Evolutionary conservation across 1,284 basidiomycete genomes (phyloP), one percentile per base, ranked within the genome.

Genomic region (Tilletiopsis washingtonensis): DNA sequence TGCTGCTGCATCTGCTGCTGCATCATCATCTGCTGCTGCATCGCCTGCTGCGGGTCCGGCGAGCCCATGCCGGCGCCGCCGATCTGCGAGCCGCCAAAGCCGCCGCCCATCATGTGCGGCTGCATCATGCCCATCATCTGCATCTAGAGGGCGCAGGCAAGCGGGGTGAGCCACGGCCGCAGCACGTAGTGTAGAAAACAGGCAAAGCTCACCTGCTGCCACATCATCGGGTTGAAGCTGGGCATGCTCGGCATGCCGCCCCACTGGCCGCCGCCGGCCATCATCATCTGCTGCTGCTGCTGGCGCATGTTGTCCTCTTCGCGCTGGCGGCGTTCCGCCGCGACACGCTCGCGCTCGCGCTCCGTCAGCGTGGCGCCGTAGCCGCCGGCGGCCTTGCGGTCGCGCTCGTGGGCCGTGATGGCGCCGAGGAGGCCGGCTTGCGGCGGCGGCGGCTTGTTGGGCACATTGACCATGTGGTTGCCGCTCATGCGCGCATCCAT

Each of bases 361-460:
- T 97, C 91, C 1, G 93, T 97, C 61, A 98, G 77, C 1, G 88
- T 82, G 25, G 91, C 91, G 49, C 93, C 93, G 26, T 94, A 82
- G 23, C 93, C 93, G 47, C 93, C 91, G 45, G 93, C 88, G 36
- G 88, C 83, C 74, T 93, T 91, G 57, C 90, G 81, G 55, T 97
- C 91, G 49, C 88, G 81, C 75, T 98, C 91, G 74, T 94, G 90
- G 17, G 86, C 88, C 23, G 89, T 90, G 63, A 98, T 91, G 2
- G 91, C 91, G 20, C 93, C 93, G 41, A 98, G 81, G 32, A 98
- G 81, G 34, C 94, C 94, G 29, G 88, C 89, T 74, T 94, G 89
- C 7, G 94, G 93, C 1, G 90, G 89, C 3, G 89, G 90, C 0
- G 91, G 90, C 74, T 94, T 94, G 70, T 84, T 82, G 4, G 88